Evolutionary conservation across 2,329 filamentous ascomycete genomes (phyloP).

Genomic region (Fusarium devonianum): DNA sequence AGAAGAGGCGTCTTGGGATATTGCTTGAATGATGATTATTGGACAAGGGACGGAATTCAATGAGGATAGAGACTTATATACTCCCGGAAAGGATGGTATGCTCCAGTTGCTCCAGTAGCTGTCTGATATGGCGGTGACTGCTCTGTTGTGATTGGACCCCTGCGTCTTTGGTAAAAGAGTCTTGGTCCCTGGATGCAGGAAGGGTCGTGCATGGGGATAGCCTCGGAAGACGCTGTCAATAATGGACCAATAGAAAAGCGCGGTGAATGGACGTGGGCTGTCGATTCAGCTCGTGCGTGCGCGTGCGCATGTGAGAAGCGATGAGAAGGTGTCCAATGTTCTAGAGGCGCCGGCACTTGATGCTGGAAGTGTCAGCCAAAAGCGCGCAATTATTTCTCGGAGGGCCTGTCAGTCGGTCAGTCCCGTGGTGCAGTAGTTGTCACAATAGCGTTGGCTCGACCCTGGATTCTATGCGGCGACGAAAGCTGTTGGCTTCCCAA

Average conservation of each 20-base stretch:
- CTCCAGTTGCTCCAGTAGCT: slow-evolving; percentile 7
- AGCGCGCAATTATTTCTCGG: no score
- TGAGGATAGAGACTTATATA: slow-evolving; percentile 6
- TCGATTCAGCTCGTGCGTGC: slow-evolving; percentile 23
- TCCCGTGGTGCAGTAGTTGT: no score
- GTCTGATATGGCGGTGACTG: slow-evolving; percentile 8
- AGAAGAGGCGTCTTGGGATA: slow-evolving; percentile 38
- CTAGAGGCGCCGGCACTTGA: neutral
- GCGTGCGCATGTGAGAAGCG: slow-evolving; percentile 9
- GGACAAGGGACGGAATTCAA: slow-evolving; percentile 22
- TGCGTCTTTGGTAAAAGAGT: neutral
- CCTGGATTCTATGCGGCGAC: no score
- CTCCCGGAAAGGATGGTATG: slow-evolving; percentile 19
- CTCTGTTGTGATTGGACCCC: slow-evolving; percentile 4
- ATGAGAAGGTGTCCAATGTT: slow-evolving; percentile 5
- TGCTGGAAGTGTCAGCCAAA: no score
- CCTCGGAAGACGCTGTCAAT: slow-evolving; percentile 7
- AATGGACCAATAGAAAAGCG: slow-evolving; percentile 23
- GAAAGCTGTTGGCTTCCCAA: no score
- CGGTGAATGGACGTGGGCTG: slow-evolving; percentile 28
- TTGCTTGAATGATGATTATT: slow-evolving; percentile 36
- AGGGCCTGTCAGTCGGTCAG: no score
- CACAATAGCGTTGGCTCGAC: no score
- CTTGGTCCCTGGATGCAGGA: slow-evolving; percentile 24
- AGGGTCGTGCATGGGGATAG: slow-evolving; percentile 22